Percentiles rank a stretch among this genome's conserved stretches.
Conservation (phyloP, 1,139 yeast species). For the Yamadazyma songkhlaensis region DNA sequence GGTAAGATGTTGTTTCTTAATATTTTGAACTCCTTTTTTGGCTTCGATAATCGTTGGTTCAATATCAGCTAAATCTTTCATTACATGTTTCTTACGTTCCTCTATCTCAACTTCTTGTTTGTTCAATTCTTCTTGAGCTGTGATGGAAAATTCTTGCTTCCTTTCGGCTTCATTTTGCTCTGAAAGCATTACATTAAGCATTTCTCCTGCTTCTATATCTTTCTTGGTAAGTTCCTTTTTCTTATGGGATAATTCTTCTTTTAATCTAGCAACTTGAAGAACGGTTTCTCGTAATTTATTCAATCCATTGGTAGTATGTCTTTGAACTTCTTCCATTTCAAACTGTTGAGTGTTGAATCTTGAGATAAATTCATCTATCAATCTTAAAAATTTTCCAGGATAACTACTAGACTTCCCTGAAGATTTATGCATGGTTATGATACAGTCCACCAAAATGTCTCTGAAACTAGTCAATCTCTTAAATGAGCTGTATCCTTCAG, state of each 20-base stretch:
- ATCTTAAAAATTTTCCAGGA: slow-evolving; percentile 51
- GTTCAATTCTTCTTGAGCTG: slow-evolving; percentile 67
- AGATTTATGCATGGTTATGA: slow-evolving; percentile 46
- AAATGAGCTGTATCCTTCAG: slow-evolving; percentile 20
- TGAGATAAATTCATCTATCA: slow-evolving; percentile 46
- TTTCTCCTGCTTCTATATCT: slow-evolving; percentile 65
- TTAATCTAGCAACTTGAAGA: slow-evolving; percentile 63
- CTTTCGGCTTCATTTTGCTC: slow-evolving; percentile 94
- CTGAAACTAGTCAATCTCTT: slow-evolving; percentile 25
- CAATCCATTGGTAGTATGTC: slow-evolving; percentile 71
- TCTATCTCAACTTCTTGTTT: slow-evolving; percentile 64
- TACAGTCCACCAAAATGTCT: slow-evolving; percentile 45
- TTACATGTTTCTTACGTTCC: slow-evolving; percentile 53
- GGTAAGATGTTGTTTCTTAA: slow-evolving; percentile 87
- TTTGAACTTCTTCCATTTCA: slow-evolving; percentile 62
- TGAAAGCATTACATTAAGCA: slow-evolving; percentile 73
- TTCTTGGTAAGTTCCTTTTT: slow-evolving; percentile 49
- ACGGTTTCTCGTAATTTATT: slow-evolving; percentile 79
- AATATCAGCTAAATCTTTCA: slow-evolving; percentile 65
- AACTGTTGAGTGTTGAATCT: slow-evolving; percentile 43
- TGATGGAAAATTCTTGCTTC: slow-evolving; percentile 80
- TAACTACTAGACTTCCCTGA: slow-evolving; percentile 1
- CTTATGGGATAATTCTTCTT: slow-evolving; percentile 53
- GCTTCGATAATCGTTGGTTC: slow-evolving; percentile 89
- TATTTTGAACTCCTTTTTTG: slow-evolving; percentile 81